Conservation (phyloP, 768 basidiomycete genomes). For the Filobasidium floriforme region DNA sequence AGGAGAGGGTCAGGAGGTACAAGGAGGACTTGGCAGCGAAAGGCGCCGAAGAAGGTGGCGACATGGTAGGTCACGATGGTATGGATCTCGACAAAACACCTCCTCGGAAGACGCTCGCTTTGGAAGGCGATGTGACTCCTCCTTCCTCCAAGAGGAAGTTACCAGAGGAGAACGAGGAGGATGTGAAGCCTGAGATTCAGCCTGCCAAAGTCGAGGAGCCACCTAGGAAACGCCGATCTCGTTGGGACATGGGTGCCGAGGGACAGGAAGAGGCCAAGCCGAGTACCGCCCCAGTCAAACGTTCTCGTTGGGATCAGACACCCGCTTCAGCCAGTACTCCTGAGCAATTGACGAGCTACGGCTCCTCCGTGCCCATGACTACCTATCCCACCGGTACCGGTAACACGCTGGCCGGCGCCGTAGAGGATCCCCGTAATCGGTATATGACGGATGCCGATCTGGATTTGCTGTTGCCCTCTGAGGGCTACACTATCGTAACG, state of each 20-base stretch:
- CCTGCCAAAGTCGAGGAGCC: constrained; percentile 52
- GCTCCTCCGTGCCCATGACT: constrained; percentile 8
- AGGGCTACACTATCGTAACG: constrained; percentile 82
- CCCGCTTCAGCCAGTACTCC: constrained; percentile 52
- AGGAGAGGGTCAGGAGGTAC: constrained; percentile 67
- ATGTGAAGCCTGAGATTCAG: constrained; percentile 43
- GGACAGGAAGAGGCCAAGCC: constrained; percentile 50
- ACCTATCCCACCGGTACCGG: constrained; percentile 15
- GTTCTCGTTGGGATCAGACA: constrained; percentile 95
- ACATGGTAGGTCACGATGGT: constrained; percentile 56
- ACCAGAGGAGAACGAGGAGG: constrained; percentile 30
- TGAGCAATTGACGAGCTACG: constrained; percentile 49
- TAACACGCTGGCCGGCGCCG: constrained; percentile 28
- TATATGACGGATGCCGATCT: constrained; percentile 93
- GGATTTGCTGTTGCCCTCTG: constrained; percentile 70
- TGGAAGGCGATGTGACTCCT: constrained; percentile 39
- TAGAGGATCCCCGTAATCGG: constrained; percentile 89
- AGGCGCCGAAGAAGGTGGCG: constrained; percentile 58
- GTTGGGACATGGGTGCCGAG: constrained; percentile 90
- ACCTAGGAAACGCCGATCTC: constrained; percentile 83
- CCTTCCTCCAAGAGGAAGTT: constrained; percentile 24
- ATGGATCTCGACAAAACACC: constrained; percentile 61
- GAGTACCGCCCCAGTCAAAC: constrained; percentile 66
- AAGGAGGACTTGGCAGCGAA: constrained; percentile 83
- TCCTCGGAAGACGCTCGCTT: constrained; percentile 54